Evolutionary conservation across 2,329 filamentous ascomycete genomes (phyloP).

Genomic region (Juglanconis juglandina): DNA sequence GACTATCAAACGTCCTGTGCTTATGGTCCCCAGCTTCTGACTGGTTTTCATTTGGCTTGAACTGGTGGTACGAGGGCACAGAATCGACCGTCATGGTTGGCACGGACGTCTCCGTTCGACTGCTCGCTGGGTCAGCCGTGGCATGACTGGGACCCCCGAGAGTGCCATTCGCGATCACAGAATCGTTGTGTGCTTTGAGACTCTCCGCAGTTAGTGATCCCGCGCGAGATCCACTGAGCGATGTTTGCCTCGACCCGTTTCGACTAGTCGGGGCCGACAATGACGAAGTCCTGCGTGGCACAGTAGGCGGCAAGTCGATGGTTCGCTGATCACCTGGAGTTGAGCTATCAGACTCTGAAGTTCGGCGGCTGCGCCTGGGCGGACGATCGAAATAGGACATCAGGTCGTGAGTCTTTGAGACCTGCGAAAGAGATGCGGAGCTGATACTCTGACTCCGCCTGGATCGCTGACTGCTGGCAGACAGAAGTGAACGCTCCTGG

Average conservation of each 20-base stretch:
- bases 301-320: conserved; percentile 57
- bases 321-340: conserved; percentile 47
- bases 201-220: conserved; percentile 58
- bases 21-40: not conserved
- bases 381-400: conserved; percentile 42
- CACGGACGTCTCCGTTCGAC: conserved; percentile 7
- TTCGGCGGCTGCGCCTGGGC: conserved; percentile 37
- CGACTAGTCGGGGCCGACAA: conserved; percentile 61
- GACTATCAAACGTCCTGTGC: conserved; percentile 35
- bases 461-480: conserved; percentile 57
- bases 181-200: conserved; percentile 49
- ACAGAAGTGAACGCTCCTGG: conserved; percentile 54
- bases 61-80: conserved; percentile 33
- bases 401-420: conserved; percentile 39
- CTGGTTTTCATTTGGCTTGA: conserved; percentile 28
- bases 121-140: conserved; percentile 1
- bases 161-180: conserved; percentile 22
- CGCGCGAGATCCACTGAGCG: conserved; percentile 45
- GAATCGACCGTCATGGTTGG: conserved; percentile 27
- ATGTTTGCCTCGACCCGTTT: conserved; percentile 6
- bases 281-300: conserved; percentile 57
- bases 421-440: conserved; percentile 43
- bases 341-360: conserved; percentile 47
- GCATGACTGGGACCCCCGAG: conserved; percentile 10
- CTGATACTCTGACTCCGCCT: conserved; percentile 51